These are phyloP conservation scores for Umbelopsis isabellina DNA, from an alignment of 192 early-diverging fungal species.

Conservation along the genomic window DNA sequence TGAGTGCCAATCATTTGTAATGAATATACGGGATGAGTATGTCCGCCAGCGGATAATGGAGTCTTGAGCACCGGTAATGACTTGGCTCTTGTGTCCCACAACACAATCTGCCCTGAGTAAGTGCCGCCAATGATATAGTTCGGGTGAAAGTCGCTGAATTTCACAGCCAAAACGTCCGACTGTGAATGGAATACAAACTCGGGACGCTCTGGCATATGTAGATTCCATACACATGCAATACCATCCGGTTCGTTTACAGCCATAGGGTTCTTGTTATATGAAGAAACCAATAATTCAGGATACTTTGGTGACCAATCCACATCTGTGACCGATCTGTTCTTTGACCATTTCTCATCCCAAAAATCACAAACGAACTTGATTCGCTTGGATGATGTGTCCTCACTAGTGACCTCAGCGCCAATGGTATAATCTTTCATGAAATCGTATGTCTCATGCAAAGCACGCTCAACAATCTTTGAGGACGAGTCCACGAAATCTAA, in stretches of 20 bases:
- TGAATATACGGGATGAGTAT: slow-evolving; percentile 96
- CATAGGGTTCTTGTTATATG: slow-evolving; percentile 91
- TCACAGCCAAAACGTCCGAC: slow-evolving; percentile 87
- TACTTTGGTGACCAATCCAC: slow-evolving; percentile 90
- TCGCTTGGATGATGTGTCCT: slow-evolving; percentile 65
- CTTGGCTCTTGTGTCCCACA: slow-evolving; percentile 97
- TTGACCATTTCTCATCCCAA: slow-evolving; percentile 82
- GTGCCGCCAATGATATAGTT: slow-evolving; percentile 93
- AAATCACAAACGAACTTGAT: slow-evolving; percentile 75
- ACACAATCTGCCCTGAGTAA: slow-evolving; percentile 95
- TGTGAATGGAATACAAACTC: slow-evolving; percentile 95
- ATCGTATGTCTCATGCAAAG: slow-evolving; percentile 87
- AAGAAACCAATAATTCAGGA: slow-evolving; percentile 85
- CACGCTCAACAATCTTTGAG: slow-evolving; percentile 87
- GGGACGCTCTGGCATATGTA: slow-evolving; percentile 83
- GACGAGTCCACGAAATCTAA: slow-evolving; percentile 85
- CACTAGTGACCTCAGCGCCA: slow-evolving; percentile 59
- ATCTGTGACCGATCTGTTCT: slow-evolving; percentile 91
- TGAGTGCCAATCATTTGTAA: slow-evolving; percentile 91
- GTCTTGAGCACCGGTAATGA: slow-evolving; percentile 90
- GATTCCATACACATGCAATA: slow-evolving; percentile 93
- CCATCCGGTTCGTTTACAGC: slow-evolving; percentile 93
- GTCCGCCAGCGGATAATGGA: slow-evolving; percentile 88
- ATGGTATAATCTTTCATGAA: slow-evolving; percentile 93
- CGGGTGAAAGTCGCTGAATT: slow-evolving; percentile 92